Base-by-base conservation (phyloP, 2,329 filamentous ascomycete species). In the Cytospora chrysosperma region DNA sequence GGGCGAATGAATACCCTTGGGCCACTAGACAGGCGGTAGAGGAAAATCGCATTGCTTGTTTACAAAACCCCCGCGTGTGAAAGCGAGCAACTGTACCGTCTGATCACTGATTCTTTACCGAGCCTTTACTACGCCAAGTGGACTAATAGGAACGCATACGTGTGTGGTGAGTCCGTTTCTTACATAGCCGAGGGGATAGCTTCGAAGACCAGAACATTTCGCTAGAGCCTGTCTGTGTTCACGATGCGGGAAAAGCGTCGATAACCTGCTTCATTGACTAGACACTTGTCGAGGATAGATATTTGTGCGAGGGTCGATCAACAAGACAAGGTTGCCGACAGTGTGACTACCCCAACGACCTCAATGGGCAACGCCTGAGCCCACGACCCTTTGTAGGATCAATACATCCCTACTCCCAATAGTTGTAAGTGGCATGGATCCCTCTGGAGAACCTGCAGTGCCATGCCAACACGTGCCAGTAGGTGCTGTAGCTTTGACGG, bases 161-260 rank as follows among this genome's bases (percentile, higher is more conserved):
- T n/a, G n/a, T n/a, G n/a, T n/a, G n/a, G n/a, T n/a, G n/a, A n/a
- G n/a, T n/a, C n/a, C n/a, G 47, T 24, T 54, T 56, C 73, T 43
- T 71, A 75, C 75, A 69, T 73, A 71, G 71, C 75, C 75, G 49
- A n/a, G 75, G 76, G 66, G 73, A 71, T 43, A 77, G 67, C 68
- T 76, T 76, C 49, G 73, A 50, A 30, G 63, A 40, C 55, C 61
- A 58, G 19, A 58, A 53, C 64, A 64, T 66, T 40, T 24, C 61
- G 47, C n/a, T n/a, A n/a, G n/a, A n/a, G n/a, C n/a, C n/a, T n/a
- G n/a, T n/a, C n/a, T 53, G 19, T n/a, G 6, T 30, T 21, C 49
- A 54, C 21, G 19, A 40, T 5, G 28, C 21, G 21, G 30, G 9
- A 8, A 51, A 32, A 47, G 27, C 26, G 50, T n/a, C 12, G 1